Percentiles rank a stretch among this genome's conserved stretches.
These are phyloP conservation scores for Lathyrus tuberosus DNA, from an alignment of 306 rosid genomes.

Conservation along the genomic window DNA sequence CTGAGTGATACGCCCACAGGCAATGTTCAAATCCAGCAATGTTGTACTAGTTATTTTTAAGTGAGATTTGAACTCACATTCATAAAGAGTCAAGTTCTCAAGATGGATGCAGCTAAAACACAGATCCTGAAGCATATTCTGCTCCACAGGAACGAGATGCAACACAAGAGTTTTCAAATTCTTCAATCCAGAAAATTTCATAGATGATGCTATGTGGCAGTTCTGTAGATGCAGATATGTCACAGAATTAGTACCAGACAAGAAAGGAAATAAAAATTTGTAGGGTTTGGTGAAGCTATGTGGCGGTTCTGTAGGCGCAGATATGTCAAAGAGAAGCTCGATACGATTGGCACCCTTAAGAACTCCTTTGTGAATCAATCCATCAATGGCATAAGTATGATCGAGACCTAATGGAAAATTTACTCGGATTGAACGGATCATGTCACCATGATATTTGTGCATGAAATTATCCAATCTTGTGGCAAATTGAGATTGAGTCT, in stretches of 20 bases:
- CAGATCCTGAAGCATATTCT: neutral
- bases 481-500: too few species aligned
- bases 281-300: too few species aligned
- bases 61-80: neutral
- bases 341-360: too few species aligned
- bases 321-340: too few species aligned
- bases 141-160: neutral
- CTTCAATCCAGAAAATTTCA: neutral
- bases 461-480: too few species aligned
- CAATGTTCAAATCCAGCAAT: neutral
- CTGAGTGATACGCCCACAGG: neutral
- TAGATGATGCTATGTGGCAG: neutral
- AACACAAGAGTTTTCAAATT: slow-evolving; percentile 3
- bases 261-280: too few species aligned
- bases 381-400: too few species aligned
- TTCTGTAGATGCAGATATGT: neutral
- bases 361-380: too few species aligned
- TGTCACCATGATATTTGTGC: too few species aligned
- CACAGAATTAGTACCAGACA: neutral
- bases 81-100: neutral
- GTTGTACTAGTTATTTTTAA: neutral
- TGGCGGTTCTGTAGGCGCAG: too few species aligned
- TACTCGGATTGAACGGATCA: too few species aligned
- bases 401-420: too few species aligned
- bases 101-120: neutral